Evolutionary conservation across 23 red algal genomes (phyloP).

Genomic region (Chondrus crispus): DNA sequence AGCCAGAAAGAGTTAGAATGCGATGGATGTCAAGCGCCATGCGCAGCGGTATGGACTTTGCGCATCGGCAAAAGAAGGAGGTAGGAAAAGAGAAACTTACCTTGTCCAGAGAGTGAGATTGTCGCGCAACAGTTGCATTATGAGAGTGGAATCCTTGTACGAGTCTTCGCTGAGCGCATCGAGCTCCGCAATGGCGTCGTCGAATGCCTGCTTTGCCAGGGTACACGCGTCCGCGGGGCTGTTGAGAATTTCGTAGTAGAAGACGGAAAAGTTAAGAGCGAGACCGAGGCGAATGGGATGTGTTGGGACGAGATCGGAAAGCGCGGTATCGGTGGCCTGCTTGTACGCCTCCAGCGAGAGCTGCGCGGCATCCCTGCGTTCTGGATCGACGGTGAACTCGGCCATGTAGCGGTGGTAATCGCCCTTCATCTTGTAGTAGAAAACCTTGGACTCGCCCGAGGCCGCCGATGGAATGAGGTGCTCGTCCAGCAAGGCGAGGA

Average conservation of each 20-base stretch:
- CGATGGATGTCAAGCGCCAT: background rate
- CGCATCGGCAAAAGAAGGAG: background rate
- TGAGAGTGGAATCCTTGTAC: slow-evolving; percentile 98
- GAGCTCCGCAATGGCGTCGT: slow-evolving; percentile 98
- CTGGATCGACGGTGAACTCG: slow-evolving; percentile 83
- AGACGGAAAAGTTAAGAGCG: slow-evolving; percentile 99
- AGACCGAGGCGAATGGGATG: slow-evolving; percentile 98
- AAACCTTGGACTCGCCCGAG: slow-evolving; percentile 91
- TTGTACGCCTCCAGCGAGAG: slow-evolving; percentile 92
- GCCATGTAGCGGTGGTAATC: slow-evolving; percentile 99
- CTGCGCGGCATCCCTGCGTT: slow-evolving; percentile 84
- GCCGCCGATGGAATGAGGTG: slow-evolving; percentile 94
- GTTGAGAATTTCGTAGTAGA: slow-evolving; percentile 99
- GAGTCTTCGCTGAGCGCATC: slow-evolving; percentile 93
- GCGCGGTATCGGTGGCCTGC: slow-evolving; percentile 84
- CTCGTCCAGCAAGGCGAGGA: slow-evolving; percentile 88
- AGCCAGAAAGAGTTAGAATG: background rate
- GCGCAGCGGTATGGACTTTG: no score
- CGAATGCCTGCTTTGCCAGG: slow-evolving; percentile 98
- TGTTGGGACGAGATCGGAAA: slow-evolving; percentile 93
- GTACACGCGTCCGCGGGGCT: slow-evolving; percentile 88
- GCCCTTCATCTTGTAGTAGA: slow-evolving; percentile 96
- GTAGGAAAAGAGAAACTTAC: background rate
- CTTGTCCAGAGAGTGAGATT: slow-evolving; percentile 98
- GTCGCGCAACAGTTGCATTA: slow-evolving; percentile 99